Conservation (phyloP, 495 filamentous ascomycete genomes). For the Xylona heveae region DNA sequence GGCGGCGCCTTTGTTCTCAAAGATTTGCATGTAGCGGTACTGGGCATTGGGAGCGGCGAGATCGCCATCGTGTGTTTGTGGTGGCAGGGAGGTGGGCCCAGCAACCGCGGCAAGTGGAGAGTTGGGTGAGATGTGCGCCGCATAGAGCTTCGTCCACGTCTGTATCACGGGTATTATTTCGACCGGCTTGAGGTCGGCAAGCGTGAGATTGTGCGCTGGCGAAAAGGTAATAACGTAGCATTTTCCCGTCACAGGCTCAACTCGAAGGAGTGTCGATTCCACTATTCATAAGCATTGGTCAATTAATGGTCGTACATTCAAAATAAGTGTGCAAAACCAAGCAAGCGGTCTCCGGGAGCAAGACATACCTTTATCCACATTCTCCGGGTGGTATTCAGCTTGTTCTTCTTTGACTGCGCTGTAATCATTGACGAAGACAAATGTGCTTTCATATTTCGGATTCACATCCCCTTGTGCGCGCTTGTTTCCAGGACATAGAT, state of each 20-base stretch:
- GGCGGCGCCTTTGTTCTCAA: slow-evolving; percentile 93
- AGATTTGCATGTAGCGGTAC: slow-evolving; percentile 96
- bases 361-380: slow-evolving; percentile 24
- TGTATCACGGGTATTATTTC: slow-evolving; percentile 58
- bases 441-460: slow-evolving; percentile 68
- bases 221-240: slow-evolving; percentile 96
- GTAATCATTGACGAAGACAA: slow-evolving; percentile 95
- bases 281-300: background rate
- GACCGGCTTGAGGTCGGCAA: slow-evolving; percentile 54
- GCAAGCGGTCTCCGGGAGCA: background rate
- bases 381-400: slow-evolving; percentile 36
- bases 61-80: slow-evolving; percentile 22
- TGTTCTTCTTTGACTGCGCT: slow-evolving; percentile 92
- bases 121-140: slow-evolving; percentile 47
- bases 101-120: slow-evolving; percentile 38
- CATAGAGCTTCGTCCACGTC: slow-evolving; percentile 79
- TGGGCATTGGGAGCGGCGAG: slow-evolving; percentile 42
- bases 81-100: slow-evolving; percentile 23
- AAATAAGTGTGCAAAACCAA: slow-evolving; percentile 1
- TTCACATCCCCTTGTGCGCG: slow-evolving; percentile 81
- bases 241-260: slow-evolving; percentile 76
- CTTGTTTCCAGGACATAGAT: slow-evolving; percentile 87
- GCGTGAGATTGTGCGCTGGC: slow-evolving; percentile 70
- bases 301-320: background rate
- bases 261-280: slow-evolving; percentile 40